phyloP scores from a whole-genome alignment of 257 asterid genomes.

The Nicotiana benthamiana region DNA sequence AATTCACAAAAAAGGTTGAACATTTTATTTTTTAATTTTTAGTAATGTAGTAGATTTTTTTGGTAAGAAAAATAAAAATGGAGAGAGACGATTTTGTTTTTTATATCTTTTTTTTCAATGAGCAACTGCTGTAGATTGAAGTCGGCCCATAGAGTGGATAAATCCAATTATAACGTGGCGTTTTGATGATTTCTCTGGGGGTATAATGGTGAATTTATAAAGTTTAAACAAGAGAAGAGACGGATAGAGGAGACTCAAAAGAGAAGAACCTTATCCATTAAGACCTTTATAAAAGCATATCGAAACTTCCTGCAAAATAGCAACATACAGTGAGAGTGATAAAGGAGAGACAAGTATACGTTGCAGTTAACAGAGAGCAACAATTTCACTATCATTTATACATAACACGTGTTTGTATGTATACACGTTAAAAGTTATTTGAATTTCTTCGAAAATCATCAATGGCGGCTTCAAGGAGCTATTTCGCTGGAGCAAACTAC shows the following conservation, averaged over 20 bases:
- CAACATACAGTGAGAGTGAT: neutral
- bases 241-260: neutral
- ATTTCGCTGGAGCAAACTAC: slow-evolving; percentile 8
- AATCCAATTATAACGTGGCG: neutral
- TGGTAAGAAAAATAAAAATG: neutral
- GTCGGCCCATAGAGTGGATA: neutral
- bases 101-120: neutral
- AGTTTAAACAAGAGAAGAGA: neutral
- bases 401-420: neutral
- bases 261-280: slow-evolving; percentile 15
- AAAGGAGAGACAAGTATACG: neutral
- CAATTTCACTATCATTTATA: neutral
- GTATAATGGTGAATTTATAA: neutral
- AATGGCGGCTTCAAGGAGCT: slow-evolving; percentile 22
- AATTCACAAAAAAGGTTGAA: too few relatives aligned
- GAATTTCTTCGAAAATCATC: neutral
- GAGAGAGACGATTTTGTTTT: neutral
- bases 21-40: too few relatives aligned
- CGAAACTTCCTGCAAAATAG: neutral
- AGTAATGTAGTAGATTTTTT: too few relatives aligned
- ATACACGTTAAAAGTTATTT: neutral
- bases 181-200: neutral
- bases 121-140: neutral
- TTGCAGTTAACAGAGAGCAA: neutral
- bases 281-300: slow-evolving; percentile 12